Evolutionary conservation across 108 stramenopile species (phyloP).

Genomic region (Cyclotella cryptica): DNA sequence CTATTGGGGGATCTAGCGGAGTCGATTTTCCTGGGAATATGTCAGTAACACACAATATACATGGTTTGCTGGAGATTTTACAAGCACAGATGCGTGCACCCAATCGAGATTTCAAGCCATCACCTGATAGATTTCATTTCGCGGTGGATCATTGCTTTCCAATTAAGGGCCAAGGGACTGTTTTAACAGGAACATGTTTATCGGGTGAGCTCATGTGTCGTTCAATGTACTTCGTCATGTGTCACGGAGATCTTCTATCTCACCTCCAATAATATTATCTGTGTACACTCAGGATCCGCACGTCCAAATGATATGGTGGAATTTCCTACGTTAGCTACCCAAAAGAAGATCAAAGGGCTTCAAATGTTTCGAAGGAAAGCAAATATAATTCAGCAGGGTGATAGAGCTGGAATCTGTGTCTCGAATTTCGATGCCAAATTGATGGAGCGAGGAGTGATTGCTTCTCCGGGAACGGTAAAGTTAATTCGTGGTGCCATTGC

Average conservation of each 20-base stretch:
- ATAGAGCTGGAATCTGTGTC: slow-evolving; percentile 97
- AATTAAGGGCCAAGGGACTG: slow-evolving; percentile 97
- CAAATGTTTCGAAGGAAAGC: slow-evolving; percentile 97
- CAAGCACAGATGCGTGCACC: slow-evolving; percentile 72
- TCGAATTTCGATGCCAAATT: slow-evolving; percentile 91
- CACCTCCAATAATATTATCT: background rate
- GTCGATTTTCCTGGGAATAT: slow-evolving; percentile 6
- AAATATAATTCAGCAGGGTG: slow-evolving; percentile 81
- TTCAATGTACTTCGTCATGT: background rate
- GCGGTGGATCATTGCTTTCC: slow-evolving; percentile 96
- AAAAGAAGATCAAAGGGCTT: slow-evolving; percentile 95
- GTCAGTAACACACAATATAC: slow-evolving; percentile 71
- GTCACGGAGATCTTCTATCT: background rate
- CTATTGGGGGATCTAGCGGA: slow-evolving; percentile 44
- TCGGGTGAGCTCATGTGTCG: slow-evolving; percentile 52
- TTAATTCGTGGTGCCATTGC: slow-evolving; percentile 84
- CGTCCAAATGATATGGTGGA: slow-evolving; percentile 92
- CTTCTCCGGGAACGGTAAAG: slow-evolving; percentile 88
- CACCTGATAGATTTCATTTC: slow-evolving; percentile 77
- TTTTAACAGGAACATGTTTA: slow-evolving; percentile 96
- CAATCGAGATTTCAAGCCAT: slow-evolving; percentile 48
- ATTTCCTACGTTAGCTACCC: slow-evolving; percentile 85
- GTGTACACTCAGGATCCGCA: slow-evolving; percentile 24
- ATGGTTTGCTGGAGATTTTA: slow-evolving; percentile 68
- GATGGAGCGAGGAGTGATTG: slow-evolving; percentile 89